phyloP scores from a whole-genome alignment of 805 yeast genomes.

The Yarrowia deformans region DNA sequence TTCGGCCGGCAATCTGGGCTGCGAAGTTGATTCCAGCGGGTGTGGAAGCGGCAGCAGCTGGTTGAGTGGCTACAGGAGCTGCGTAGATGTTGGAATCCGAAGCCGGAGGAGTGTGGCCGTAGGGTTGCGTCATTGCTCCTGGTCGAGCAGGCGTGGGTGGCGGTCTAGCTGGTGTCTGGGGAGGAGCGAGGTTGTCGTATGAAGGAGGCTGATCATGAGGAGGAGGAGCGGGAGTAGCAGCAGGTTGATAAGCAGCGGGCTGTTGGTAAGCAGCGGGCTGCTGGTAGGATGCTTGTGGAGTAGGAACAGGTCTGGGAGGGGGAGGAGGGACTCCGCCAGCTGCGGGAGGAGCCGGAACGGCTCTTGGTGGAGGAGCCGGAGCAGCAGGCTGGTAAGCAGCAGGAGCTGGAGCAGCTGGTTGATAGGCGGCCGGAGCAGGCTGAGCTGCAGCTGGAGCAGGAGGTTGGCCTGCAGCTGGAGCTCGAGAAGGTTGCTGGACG shows the following conservation, averaged over 20 bases:
- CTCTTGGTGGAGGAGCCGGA: constrained; percentile 35
- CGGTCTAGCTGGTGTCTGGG: constrained; percentile 20
- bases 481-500: constrained; percentile 42
- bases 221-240: constrained; percentile 30
- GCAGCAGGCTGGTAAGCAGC: constrained; percentile 36
- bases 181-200: constrained; percentile 12
- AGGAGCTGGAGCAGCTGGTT: constrained; percentile 19
- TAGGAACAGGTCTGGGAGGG: constrained; percentile 39
- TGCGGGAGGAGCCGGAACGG: constrained; percentile 4
- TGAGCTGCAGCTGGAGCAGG: constrained; percentile 39
- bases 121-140: constrained; percentile 12
- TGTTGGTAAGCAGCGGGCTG: constrained; percentile 25
- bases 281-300: constrained; percentile 14
- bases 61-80: constrained; percentile 1
- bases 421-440: constrained; percentile 15
- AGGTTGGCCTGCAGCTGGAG: constrained; percentile 15
- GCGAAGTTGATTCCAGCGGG: constrained; percentile 51
- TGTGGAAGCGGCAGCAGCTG: constrained; percentile 42
- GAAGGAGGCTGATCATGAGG: constrained; percentile 33
- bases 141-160: constrained; percentile 29
- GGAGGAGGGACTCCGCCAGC: constrained; percentile 37
- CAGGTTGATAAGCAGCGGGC: constrained; percentile 25
- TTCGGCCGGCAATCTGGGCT: constrained; percentile 40
- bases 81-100: constrained; percentile 14
- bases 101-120: constrained; percentile 6